Percentiles rank a stretch among this genome's conserved stretches.
Conservation (phyloP, 2,329 filamentous ascomycete genomes). For the Pseudogymnoascus sp. region DNA sequence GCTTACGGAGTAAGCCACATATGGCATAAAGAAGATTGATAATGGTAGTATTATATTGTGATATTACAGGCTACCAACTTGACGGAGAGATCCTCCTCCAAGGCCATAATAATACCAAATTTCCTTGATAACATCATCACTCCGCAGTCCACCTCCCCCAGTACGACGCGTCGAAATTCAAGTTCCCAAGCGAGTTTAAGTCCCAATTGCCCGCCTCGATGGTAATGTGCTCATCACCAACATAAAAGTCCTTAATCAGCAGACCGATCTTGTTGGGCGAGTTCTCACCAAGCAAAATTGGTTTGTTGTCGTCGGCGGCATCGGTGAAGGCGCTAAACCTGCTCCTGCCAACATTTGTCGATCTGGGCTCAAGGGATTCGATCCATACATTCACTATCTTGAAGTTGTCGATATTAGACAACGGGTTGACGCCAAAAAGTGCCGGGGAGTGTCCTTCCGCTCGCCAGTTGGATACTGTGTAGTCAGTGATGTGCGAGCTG, state of each 20-base stretch:
- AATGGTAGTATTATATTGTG: background rate
- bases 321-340: conserved; percentile 5
- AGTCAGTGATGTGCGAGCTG: background rate
- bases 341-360: conserved; percentile 6
- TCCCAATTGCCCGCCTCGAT: background rate
- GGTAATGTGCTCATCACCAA: conserved; percentile 8
- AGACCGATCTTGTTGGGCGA: background rate
- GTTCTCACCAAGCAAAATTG: conserved; percentile 5
- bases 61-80: background rate
- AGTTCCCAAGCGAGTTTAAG: background rate
- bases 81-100: background rate
- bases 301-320: background rate
- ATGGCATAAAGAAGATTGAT: background rate
- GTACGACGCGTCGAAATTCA: background rate
- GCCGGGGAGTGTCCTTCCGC: background rate
- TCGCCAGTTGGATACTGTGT: conserved; percentile 5
- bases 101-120: background rate
- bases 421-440: conserved; percentile 7
- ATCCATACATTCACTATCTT: conserved; percentile 2
- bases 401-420: conserved; percentile 4
- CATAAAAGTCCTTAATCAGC: conserved; percentile 4
- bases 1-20: background rate
- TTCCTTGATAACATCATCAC: background rate
- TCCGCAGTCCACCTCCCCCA: background rate
- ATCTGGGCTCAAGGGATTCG: background rate